These are phyloP conservation scores for Neostapfia colusana DNA, from an alignment of 176 grass and related monocot species.

Conservation along the genomic window DNA sequence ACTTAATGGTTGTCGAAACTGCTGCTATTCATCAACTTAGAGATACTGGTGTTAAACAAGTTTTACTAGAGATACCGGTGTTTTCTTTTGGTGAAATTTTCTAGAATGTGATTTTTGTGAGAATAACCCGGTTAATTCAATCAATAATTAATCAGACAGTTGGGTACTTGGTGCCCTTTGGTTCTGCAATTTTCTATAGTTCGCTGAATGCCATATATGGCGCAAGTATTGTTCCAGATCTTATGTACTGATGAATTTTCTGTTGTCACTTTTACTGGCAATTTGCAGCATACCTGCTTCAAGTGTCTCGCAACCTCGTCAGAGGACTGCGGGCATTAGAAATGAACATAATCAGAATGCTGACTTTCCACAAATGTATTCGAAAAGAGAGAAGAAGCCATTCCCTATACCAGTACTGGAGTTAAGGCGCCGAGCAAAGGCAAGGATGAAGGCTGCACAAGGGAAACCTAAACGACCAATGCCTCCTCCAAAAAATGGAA, in stretches of 20 bases:
- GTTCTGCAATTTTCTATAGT: neutral
- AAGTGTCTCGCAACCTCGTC: conserved; percentile 26
- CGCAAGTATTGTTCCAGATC: neutral
- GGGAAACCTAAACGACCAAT: conserved; percentile 57
- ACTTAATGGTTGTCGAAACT: neutral
- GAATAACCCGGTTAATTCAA: neutral
- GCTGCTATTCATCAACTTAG: neutral
- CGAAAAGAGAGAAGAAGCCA: conserved; percentile 90
- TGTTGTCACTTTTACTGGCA: neutral
- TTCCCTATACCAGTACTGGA: conserved; percentile 88
- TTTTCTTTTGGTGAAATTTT: neutral
- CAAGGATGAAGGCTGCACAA: conserved; percentile 69
- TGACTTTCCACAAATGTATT: conserved; percentile 75
- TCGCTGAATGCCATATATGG: neutral
- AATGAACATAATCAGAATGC: conserved; percentile 76
- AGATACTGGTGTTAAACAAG: neutral
- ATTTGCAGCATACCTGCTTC: conserved; percentile 46
- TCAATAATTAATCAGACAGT: neutral
- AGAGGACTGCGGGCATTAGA: conserved; percentile 34
- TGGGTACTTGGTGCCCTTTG: neutral
- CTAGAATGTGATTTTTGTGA: neutral
- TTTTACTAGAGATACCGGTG: neutral
- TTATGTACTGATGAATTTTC: conserved; percentile 2
- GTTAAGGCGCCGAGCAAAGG: conserved; percentile 76
- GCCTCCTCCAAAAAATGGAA: conserved; percentile 80